A percentile compares a stretch with the other conserved stretches of the same genome.
phyloP scores from a whole-genome alignment of 305 asterid species.

The Ajuga reptans region DNA sequence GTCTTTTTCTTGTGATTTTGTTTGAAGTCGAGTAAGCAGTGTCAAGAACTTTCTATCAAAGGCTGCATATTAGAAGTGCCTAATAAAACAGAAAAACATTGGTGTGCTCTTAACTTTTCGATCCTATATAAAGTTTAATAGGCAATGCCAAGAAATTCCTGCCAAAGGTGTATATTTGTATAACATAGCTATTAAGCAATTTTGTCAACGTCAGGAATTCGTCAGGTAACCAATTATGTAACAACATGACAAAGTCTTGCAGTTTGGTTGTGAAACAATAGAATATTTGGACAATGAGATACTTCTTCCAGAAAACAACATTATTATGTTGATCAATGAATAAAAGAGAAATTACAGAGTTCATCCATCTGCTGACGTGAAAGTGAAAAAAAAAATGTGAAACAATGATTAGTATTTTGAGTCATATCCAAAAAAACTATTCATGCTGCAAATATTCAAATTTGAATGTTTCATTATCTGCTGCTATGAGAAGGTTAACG shows the following conservation, averaged over 20 bases:
- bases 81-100: too few relatives aligned
- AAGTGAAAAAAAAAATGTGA: background rate
- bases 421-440: background rate
- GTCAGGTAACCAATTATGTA: background rate
- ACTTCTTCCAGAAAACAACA: conserved; percentile 8
- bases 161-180: too few relatives aligned
- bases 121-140: too few relatives aligned
- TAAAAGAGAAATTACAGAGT: background rate
- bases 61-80: background rate
- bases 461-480: background rate
- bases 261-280: too few relatives aligned
- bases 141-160: too few relatives aligned
- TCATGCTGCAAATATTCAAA: background rate
- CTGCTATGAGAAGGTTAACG: conserved; percentile 16
- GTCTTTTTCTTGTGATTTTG: background rate
- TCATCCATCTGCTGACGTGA: background rate
- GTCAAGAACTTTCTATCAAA: background rate
- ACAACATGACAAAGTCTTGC: too few relatives aligned
- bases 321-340: background rate
- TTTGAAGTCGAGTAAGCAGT: background rate
- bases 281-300: background rate
- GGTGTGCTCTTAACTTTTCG: too few relatives aligned
- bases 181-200: background rate
- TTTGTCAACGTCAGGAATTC: background rate
- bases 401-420: background rate